Base-by-base conservation (phyloP, 2,329 filamentous ascomycete species). In the Pseudocercospora cruenta region DNA sequence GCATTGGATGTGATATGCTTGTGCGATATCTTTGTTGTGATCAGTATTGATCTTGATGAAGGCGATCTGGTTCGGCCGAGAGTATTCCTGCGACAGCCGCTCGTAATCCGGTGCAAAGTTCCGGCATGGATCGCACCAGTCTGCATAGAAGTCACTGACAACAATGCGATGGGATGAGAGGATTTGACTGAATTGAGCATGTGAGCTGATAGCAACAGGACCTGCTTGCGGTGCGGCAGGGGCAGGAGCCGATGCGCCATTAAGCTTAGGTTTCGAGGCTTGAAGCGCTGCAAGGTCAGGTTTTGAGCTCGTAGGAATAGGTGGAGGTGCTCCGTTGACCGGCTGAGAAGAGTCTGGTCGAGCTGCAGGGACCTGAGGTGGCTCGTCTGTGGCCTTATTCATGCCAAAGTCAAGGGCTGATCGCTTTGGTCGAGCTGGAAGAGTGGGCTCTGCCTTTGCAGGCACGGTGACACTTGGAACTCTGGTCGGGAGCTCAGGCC, bases 281-380 rank as follows among this genome's bases (percentile, higher is more conserved):
- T 85, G 82, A 19, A 88, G 78, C 51, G 84, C 82, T 7, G 84
- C 82, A 3, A 89, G 79, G 76, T 88, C 84, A n/a, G 87, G 87
- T 49, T 86, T 80, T 24, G 86, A 86, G 21, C 80, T 78, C 26
- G 81, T 71, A 7, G 87, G 87, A 10, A 89, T 75, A 49, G 58
- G 58, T 1, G 86, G 86, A 2, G 87, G 82, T 10, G 70, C 71
- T 43, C 70, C 72, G 26, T 72, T 69, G 4, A 54, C 49, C n/a
- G 58, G 31, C 9, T 67, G 60, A 14, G 63, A 39, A 4, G 69
- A 58, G 7, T 60, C 65, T 12, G 68, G 63, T 55, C 68, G 65
- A 16, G 55, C 31, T 45, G 22, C 22, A 21, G 68, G 65, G 19
- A 64, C 16, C 39, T 70, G 60, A 24, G 65, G 64, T 43, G 70